Evolutionary conservation across 1,284 basidiomycete genomes (phyloP).

Genomic region (Apiotrichum brassicae): DNA sequence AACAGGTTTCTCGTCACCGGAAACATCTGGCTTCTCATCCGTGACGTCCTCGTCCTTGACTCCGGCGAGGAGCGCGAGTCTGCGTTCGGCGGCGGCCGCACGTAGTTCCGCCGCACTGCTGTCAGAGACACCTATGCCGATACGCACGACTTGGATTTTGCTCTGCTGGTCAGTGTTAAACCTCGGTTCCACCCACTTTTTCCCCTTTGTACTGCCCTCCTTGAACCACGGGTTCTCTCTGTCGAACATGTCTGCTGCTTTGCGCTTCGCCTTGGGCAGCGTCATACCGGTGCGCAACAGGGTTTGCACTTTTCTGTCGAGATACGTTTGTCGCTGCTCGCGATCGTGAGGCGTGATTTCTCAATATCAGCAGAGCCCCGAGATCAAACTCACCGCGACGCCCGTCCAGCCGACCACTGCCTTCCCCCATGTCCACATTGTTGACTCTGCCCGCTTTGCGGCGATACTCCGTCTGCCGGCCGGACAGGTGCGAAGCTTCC

Average conservation of each 20-base stretch:
- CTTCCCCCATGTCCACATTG: conserved; percentile 38
- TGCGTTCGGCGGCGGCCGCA: conserved; percentile 36
- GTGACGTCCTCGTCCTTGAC: background rate
- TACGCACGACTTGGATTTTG: conserved; percentile 35
- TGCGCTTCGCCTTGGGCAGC: conserved; percentile 24
- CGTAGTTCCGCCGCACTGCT: conserved; percentile 34
- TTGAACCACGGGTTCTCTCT: conserved; percentile 38
- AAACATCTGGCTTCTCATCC: background rate
- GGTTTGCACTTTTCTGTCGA: conserved; percentile 18
- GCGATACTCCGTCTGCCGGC: conserved; percentile 37
- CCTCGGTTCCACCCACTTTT: conserved; percentile 22
- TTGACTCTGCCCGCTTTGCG: conserved; percentile 32
- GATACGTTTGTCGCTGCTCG: conserved; percentile 23
- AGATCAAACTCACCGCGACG: conserved; percentile 20
- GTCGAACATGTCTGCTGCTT: conserved; percentile 29
- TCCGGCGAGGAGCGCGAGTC: conserved; percentile 14
- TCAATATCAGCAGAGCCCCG: conserved; percentile 6
- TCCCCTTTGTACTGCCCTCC: conserved; percentile 35
- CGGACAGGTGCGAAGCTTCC: conserved; percentile 37
- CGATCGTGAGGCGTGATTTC: conserved; percentile 38
- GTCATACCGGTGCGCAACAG: conserved; percentile 21
- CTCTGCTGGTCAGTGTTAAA: conserved; percentile 16
- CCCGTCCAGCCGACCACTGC: conserved; percentile 32
- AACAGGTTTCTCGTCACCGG: background rate
- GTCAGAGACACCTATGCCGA: background rate